Conservation (phyloP, 352 stramenopile genomes). For the Blastocystis sp. region DNA sequence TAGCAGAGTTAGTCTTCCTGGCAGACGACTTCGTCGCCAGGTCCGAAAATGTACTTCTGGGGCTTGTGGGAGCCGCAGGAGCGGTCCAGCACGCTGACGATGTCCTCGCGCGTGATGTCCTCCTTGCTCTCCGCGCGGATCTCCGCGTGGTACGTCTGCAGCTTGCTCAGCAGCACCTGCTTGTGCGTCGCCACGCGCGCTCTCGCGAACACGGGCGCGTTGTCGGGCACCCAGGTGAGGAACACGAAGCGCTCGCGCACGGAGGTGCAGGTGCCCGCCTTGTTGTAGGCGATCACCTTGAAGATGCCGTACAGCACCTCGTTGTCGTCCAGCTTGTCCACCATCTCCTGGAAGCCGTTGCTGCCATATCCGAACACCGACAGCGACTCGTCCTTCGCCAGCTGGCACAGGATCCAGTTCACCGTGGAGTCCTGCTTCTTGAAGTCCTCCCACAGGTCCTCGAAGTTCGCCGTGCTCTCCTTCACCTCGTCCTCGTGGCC, state of each 20-base stretch:
- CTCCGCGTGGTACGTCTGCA: conserved; percentile 66
- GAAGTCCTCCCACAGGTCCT: conserved; percentile 62
- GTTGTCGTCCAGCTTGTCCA: conserved; percentile 44
- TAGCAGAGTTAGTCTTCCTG: conserved; percentile 30
- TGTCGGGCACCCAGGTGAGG: conserved; percentile 54
- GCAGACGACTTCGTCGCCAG: conserved; percentile 54
- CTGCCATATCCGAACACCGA: conserved; percentile 57
- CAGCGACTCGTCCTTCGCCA: conserved; percentile 59
- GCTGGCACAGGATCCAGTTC: conserved; percentile 64
- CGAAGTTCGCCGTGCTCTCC: conserved; percentile 32
- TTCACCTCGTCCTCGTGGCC: conserved; percentile 53
- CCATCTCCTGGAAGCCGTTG: conserved; percentile 38
- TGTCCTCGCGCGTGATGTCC: conserved; percentile 60
- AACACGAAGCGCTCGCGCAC: conserved; percentile 64
- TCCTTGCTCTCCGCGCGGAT: conserved; percentile 55
- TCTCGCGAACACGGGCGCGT: conserved; percentile 48
- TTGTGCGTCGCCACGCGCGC: conserved; percentile 63
- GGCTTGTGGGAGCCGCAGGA: conserved; percentile 45
- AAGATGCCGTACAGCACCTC: conserved; percentile 65
- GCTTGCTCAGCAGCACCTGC: conserved; percentile 45
- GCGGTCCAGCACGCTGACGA: conserved; percentile 48
- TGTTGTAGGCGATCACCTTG: conserved; percentile 64
- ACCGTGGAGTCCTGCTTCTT: conserved; percentile 51
- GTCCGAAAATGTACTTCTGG: conserved; percentile 66
- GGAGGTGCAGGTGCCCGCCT: conserved; percentile 28